Evolutionary conservation across 2,329 filamentous ascomycete species (phyloP), one percentile per base, ranked within the genome.

Genomic region (Chrysosphaeria jannelii): DNA sequence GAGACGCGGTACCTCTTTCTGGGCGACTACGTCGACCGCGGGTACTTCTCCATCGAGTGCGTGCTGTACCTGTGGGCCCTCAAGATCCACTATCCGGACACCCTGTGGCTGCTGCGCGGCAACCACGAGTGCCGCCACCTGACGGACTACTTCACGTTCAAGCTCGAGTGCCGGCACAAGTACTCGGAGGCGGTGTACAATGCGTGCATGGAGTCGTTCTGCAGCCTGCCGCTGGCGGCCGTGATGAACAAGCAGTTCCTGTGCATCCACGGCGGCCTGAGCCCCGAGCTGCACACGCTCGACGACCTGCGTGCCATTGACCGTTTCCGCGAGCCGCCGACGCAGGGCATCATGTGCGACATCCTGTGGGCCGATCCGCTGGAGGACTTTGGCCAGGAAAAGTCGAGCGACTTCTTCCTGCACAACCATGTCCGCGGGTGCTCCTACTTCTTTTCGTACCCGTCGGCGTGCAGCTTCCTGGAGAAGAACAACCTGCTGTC

Each of bases 161-260:
- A 97, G 57, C 66, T 97, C 28, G 85, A 97, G 47, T 97, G 85
- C 58, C 91, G 90, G 53, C 85, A 97, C 61, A 97, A 97, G 47
- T 97, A 97, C 50, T 90, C 76, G 16, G 85, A 93, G 50, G 61
- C 61, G 32, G 61, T 97, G 29, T 97, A 97, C 44, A 81, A 97
- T 39, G 81, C 85, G 27, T 93, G 85, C 50, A 89, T 91, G 64
- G 81, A 97, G 33, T 88, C 85, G 0, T 97, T 97, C 57, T 97
- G 85, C 50, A 59, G 70, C 32, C 52, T 97, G 31, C 85, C 85
- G 14, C 53, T 97, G 35, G 85, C 85, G 27, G 85, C 85, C 14
- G 68, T 97, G 34, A 97, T 97, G 85, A 97, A 97, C 61, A 97
- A 97, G 56, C 85, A 97, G 46, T 97, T 97, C 47, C 52, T 97